Evolutionary conservation across 169 alveolate species (phyloP), one percentile per base, ranked within the genome.

Genomic region (Plasmodium cynomolgi): DNA sequence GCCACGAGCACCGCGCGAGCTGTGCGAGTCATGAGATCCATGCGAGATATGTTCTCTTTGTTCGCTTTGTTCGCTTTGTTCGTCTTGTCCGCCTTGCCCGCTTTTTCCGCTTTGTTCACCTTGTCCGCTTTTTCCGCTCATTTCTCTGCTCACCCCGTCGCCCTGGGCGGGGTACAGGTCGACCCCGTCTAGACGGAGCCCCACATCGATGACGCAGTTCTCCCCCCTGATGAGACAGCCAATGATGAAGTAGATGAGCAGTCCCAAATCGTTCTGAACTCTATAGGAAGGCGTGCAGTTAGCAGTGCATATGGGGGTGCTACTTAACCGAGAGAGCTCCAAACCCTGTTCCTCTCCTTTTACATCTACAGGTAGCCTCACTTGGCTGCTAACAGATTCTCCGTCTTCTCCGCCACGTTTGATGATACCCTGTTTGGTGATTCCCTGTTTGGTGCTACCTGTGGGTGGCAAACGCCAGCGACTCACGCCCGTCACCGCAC

Each of bases 251-350:
- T 84, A 84, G 13, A 73, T 73, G 47, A 72, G 50, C 56, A 84
- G 54, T 1, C 93, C 93, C 33, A 84, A 20, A 20, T 84, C 93
- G 84, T 58, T 84, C 15, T 74, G 37, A n/a, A 84, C 80, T 33
- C 4, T 13, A 72, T 73, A 84, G n/a, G 17, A 15, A 7, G 7
- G 11, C 20, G 20, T 13, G 23, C 15, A 9, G 33, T 17, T 31
- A 9, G 72, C 37, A 23, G 7, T 13, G 58, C 4, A 13, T 0
- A 50, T 50, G 23, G 62, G 62, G 62, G 15, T 2, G 3, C 26
- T 56, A 33, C 29, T 50, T 50, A 15, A 50, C 62, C 20, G 23
- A 50, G 62, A 15, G 62, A 50, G 5, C 15, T 50, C 2, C 47
- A 5, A 4, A 0, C 1, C 47, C 15, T 62, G 23, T 31, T 68